Conservation (phyloP, 2,329 filamentous ascomycete species). For the Talaromyces sp. region DNA sequence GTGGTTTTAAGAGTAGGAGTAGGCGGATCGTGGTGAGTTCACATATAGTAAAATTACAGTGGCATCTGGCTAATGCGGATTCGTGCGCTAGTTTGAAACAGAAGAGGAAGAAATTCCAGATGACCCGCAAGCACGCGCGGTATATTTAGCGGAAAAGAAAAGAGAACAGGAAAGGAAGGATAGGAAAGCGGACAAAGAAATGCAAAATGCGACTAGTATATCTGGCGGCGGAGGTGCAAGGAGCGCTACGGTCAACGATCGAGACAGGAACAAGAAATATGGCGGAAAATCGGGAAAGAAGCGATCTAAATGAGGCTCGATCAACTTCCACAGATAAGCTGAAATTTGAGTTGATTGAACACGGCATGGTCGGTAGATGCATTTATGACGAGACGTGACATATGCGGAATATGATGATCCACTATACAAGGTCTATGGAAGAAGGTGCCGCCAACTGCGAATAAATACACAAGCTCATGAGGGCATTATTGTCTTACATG, state of each 20-base stretch:
- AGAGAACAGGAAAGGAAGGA: slow-evolving; percentile 21
- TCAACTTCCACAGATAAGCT: neutral
- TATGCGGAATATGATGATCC: neutral
- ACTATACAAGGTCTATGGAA: slow-evolving; percentile 2
- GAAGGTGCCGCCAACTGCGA: neutral
- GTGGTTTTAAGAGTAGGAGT: slow-evolving; percentile 33
- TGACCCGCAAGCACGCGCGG: neutral
- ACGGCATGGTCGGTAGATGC: neutral
- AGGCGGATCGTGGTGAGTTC: slow-evolving; percentile 28
- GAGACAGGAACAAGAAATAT: slow-evolving; percentile 8
- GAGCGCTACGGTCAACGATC: slow-evolving; percentile 27
- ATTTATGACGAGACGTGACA: neutral
- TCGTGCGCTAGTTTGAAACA: neutral
- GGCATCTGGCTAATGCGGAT: neutral
- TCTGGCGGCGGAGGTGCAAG: slow-evolving; percentile 24
- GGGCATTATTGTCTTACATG: slow-evolving; percentile 25
- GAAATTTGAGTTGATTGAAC: neutral
- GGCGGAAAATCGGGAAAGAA: slow-evolving; percentile 14
- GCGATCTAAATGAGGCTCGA: slow-evolving; percentile 5
- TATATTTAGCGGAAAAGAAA: slow-evolving; percentile 17
- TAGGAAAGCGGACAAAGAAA: slow-evolving; percentile 19
- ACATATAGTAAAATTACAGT: neutral
- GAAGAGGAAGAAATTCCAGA: neutral
- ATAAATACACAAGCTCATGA: slow-evolving; percentile 1
- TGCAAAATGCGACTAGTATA: slow-evolving; percentile 30